Evolutionary conservation across 495 filamentous ascomycete genomes (phyloP).

Genomic region (Gamarada debralockiae): DNA sequence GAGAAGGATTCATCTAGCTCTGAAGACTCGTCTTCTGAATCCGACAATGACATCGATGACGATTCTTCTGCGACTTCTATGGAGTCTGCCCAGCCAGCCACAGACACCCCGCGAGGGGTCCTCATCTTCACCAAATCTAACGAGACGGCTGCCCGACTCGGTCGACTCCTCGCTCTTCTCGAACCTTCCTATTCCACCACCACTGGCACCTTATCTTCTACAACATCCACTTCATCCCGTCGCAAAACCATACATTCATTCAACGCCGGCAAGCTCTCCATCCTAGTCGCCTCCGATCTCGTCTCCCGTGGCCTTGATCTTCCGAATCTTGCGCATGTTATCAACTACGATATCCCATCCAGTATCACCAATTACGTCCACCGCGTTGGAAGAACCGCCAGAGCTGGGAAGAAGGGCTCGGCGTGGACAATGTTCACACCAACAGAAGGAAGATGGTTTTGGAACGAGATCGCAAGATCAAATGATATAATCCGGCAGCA

Average conservation of each 20-base stretch:
- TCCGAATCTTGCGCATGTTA: constrained; percentile 69
- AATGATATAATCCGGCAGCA: constrained; percentile 23
- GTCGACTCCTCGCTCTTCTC: constrained; percentile 68
- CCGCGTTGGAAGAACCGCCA: constrained; percentile 85
- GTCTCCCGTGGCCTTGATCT: constrained; percentile 92
- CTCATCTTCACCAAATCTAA: constrained; percentile 89
- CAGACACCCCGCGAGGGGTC: constrained; percentile 36
- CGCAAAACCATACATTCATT: constrained; percentile 60
- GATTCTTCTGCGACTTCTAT: constrained; percentile 15
- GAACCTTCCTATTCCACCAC: constrained; percentile 50
- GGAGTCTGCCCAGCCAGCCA: too few relatives aligned
- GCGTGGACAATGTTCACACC: constrained; percentile 81
- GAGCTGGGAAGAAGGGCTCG: constrained; percentile 70
- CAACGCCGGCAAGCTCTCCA: constrained; percentile 53
- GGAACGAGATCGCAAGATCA: constrained; percentile 64
- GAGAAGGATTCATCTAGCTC: constrained; percentile 23
- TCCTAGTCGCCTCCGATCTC: constrained; percentile 88
- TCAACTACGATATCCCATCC: constrained; percentile 92
- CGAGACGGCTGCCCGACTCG: constrained; percentile 75
- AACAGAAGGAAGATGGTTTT: constrained; percentile 82
- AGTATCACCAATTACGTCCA: constrained; percentile 83
- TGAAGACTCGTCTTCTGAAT: constrained; percentile 26
- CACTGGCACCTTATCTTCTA: constrained; percentile 72
- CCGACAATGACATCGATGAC: constrained; percentile 23
- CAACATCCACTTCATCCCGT: constrained; percentile 59